Evolutionary conservation across 1,139 yeast genomes (phyloP).

Genomic region (Blastobotrys raffinosifermentans): DNA sequence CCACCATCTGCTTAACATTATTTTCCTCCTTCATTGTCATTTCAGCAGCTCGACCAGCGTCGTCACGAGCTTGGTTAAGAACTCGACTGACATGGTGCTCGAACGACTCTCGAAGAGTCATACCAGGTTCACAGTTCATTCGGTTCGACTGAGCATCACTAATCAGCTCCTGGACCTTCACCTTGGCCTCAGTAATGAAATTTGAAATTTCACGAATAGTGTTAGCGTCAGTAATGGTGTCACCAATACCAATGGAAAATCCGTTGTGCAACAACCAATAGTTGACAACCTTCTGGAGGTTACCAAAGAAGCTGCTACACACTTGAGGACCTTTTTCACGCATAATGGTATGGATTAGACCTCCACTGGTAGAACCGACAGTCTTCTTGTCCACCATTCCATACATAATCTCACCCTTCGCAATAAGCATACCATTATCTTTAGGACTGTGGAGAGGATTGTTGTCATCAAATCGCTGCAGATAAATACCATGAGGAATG

Average conservation of each 20-base stretch:
- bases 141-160: slow-evolving; percentile 84
- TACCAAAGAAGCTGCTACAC: slow-evolving; percentile 88
- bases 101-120: slow-evolving; percentile 97
- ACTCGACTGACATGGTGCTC: slow-evolving; percentile 96
- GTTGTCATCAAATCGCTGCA: slow-evolving; percentile 89
- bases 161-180: slow-evolving; percentile 88
- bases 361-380: slow-evolving; percentile 98
- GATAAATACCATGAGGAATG: slow-evolving; percentile 91
- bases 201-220: slow-evolving; percentile 92
- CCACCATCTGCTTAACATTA: slow-evolving; percentile 98
- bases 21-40: slow-evolving; percentile 89
- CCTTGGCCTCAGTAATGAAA: slow-evolving; percentile 88
- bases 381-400: slow-evolving; percentile 98
- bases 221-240: slow-evolving; percentile 95
- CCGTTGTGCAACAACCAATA: slow-evolving; percentile 96
- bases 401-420: slow-evolving; percentile 89
- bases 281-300: slow-evolving; percentile 90
- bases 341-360: slow-evolving; percentile 93
- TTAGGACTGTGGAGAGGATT: slow-evolving; percentile 78
- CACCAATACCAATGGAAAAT: slow-evolving; percentile 98
- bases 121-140: slow-evolving; percentile 96
- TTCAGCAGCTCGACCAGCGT: slow-evolving; percentile 98
- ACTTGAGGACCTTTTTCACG: slow-evolving; percentile 93
- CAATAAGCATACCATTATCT: slow-evolving; percentile 87
- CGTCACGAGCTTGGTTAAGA: slow-evolving; percentile 97